Evolutionary conservation across 306 rosid genomes (phyloP), one percentile per base, ranked within the genome.

Genomic region (Cucumis melo): DNA sequence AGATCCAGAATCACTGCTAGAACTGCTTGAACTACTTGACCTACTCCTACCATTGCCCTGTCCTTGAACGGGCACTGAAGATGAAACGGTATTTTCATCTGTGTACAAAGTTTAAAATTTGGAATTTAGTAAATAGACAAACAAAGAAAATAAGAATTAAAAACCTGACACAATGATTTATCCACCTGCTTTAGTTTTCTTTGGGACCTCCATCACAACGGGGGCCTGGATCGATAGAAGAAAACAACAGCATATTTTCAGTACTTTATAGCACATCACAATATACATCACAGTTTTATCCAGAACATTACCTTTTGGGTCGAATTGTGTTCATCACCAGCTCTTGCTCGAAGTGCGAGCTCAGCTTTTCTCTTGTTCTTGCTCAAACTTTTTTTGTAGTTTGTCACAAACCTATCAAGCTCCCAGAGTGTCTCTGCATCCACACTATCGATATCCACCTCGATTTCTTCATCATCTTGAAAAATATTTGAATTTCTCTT

Each of bases 381-480:
- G 88, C 96, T 94, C 85, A 94, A 87, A 82, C 95, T 89, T 87
- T 94, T 94, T 90, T 90, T 94, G 70, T 87, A 90, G 86, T 94
- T 94, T 58, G 96, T 90, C 51, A 94, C 95, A 83, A 88, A 90
- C 85, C 97, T 89, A 83, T 94, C 98, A 59, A 91, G 98, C 87
- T 94, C 97, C 98, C 96, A 94, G 46, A 94, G 92, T 66, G 95
- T 94, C 86, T 91, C 97, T 44, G 88, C 84, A 84, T 94, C 97
- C 74, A 94, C 94, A 1, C 89, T 91, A 84, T 91, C 97, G 76
- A 94, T 90, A 78, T 94, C 96, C 82, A 94, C 98, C 84, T 94
- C 98, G 82, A 94, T 88, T 79, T 94, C 97, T 78, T 89, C 98
- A 62, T 91, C 98, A 71, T 90, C 89, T 78, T 91, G 98, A 65